phyloP scores from a whole-genome alignment of 371 early-diverging fungal genomes.

The Mucor piriformis region DNA sequence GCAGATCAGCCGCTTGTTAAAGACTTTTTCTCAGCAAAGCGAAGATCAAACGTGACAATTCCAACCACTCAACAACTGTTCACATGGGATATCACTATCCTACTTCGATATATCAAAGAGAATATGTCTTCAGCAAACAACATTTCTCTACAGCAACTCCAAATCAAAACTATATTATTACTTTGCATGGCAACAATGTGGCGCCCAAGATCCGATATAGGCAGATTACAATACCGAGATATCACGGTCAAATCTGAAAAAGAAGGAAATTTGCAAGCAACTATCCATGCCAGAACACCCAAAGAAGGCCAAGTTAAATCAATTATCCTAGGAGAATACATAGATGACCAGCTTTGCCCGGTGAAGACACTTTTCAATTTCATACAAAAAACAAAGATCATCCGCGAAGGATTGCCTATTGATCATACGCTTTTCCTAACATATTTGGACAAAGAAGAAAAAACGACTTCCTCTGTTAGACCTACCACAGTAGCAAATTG shows the following conservation, averaged over 20 bases:
- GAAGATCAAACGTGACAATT: background rate
- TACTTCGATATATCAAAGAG: background rate
- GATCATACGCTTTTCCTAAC: slow-evolving; percentile 17
- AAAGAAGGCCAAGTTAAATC: slow-evolving; percentile 14
- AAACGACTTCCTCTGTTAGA: background rate
- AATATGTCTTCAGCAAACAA: background rate
- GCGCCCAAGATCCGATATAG: slow-evolving; percentile 14
- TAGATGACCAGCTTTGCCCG: background rate
- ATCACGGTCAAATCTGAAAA: background rate
- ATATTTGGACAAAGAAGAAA: background rate
- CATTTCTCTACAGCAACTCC: background rate
- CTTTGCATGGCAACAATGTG: slow-evolving; percentile 17
- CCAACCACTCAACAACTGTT: background rate
- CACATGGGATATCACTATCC: slow-evolving; percentile 2
- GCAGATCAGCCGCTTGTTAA: background rate
- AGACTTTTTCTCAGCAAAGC: slow-evolving; percentile 10
- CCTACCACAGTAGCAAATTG: slow-evolving; percentile 9
- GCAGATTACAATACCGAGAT: slow-evolving; percentile 9
- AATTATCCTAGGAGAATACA: background rate
- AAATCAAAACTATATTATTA: slow-evolving; percentile 12
- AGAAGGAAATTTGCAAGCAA: background rate
- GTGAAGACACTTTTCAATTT: background rate
- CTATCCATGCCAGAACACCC: slow-evolving; percentile 5
- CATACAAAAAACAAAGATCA: no score
- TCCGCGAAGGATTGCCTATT: background rate